Evolutionary conservation across 495 filamentous ascomycete species (phyloP).

Genomic region (Hypoxylon subgilvum): DNA sequence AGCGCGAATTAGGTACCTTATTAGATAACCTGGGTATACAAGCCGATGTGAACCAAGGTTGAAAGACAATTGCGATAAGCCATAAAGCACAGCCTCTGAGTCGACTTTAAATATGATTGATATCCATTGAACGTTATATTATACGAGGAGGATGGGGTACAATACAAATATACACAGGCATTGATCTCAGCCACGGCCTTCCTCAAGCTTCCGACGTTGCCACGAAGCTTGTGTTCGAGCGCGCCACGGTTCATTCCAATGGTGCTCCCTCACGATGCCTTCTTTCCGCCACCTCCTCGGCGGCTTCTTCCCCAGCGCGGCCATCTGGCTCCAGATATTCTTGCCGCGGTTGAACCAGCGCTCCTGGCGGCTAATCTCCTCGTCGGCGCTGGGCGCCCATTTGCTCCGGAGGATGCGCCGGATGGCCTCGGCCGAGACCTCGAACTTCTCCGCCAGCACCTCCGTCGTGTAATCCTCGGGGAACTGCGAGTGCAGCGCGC

Average conservation of each 20-base stretch:
- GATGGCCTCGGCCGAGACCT: constrained; percentile 84
- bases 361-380: constrained; percentile 63
- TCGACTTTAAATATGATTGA: too few relatives aligned
- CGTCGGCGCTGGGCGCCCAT: constrained; percentile 73
- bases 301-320: constrained; percentile 70
- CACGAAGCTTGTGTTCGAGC: constrained; percentile 29
- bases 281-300: constrained; percentile 69
- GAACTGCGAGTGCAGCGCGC: constrained; percentile 73
- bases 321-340: constrained; percentile 75
- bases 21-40: too few relatives aligned
- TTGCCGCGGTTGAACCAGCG: constrained; percentile 83
- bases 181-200: background rate
- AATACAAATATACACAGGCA: background rate
- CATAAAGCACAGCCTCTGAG: too few relatives aligned
- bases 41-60: too few relatives aligned
- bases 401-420: constrained; percentile 83
- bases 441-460: constrained; percentile 77
- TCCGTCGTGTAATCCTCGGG: constrained; percentile 76
- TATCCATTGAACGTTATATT: too few relatives aligned
- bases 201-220: background rate
- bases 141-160: background rate
- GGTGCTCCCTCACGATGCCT: constrained; percentile 62
- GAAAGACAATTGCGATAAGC: too few relatives aligned
- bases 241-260: constrained; percentile 42
- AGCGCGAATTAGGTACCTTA: too few relatives aligned